These are phyloP conservation scores for Tylopilus intermedius DNA, from an alignment of 768 basidiomycete genomes.

Conservation along the genomic window DNA sequence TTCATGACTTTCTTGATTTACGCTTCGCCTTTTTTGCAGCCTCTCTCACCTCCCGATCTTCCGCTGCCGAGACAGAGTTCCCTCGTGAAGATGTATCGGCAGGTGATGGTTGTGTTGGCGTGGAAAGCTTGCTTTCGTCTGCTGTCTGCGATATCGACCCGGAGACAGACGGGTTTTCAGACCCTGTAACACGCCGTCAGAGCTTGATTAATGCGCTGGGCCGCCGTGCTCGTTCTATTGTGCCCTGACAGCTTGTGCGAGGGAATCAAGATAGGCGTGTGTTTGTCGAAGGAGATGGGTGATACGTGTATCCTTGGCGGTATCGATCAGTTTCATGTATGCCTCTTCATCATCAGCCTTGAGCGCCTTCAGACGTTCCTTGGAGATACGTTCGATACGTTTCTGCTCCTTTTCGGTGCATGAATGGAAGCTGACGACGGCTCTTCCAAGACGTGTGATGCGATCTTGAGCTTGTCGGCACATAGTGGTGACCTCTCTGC, in stretches of 20 bases:
- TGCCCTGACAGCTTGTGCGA: slow-evolving; percentile 87
- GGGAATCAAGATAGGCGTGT: slow-evolving; percentile 88
- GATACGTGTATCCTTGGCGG: slow-evolving; percentile 98
- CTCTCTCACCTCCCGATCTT: slow-evolving; percentile 22
- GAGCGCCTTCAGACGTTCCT: slow-evolving; percentile 96
- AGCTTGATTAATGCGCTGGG: background rate
- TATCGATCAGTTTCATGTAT: slow-evolving; percentile 97
- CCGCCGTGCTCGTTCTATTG: slow-evolving; percentile 75
- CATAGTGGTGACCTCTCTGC: slow-evolving; percentile 63
- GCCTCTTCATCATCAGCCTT: slow-evolving; percentile 99
- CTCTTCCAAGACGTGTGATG: slow-evolving; percentile 57
- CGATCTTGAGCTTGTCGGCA: slow-evolving; percentile 66
- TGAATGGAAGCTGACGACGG: slow-evolving; percentile 78
- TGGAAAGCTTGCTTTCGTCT: slow-evolving; percentile 6
- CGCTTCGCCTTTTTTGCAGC: slow-evolving; percentile 33
- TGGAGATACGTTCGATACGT: slow-evolving; percentile 89
- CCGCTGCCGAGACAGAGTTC: slow-evolving; percentile 20
- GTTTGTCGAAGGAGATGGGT: slow-evolving; percentile 94
- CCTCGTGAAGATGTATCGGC: slow-evolving; percentile 14
- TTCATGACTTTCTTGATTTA: slow-evolving; percentile 26
- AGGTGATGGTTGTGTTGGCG: background rate
- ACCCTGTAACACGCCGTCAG: slow-evolving; percentile 23
- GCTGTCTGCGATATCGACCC: background rate
- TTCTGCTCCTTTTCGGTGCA: slow-evolving; percentile 97
- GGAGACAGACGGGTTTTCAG: slow-evolving; percentile 20